A percentile compares a stretch with the other conserved stretches of the same genome.
Evolutionary conservation across 2,329 filamentous ascomycete genomes (phyloP).

Genomic region (Chaetomium sp.): DNA sequence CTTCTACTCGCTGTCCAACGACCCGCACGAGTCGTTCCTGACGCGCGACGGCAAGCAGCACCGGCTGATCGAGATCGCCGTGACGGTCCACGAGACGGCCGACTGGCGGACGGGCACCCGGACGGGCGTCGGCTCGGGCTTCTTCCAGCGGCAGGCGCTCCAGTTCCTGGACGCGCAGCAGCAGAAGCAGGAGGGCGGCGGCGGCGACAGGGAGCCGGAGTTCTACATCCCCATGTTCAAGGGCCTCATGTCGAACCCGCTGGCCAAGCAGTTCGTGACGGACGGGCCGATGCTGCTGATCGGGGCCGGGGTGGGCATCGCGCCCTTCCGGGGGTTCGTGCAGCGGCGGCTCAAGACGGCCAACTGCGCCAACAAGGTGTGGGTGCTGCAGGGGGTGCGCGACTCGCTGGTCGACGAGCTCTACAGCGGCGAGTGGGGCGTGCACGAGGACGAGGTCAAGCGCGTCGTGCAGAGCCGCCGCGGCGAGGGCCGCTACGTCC

Average conservation of each 20-base stretch:
- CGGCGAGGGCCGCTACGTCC: slow-evolving; percentile 86
- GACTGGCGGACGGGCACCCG: slow-evolving; percentile 75
- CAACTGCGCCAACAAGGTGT: slow-evolving; percentile 97
- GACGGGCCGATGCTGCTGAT: slow-evolving; percentile 98
- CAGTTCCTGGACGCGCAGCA: slow-evolving; percentile 69
- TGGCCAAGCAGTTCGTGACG: slow-evolving; percentile 86
- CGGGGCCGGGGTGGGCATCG: slow-evolving; percentile 93
- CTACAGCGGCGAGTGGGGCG: slow-evolving; percentile 94
- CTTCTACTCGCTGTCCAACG: slow-evolving; percentile 97
- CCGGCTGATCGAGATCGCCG: slow-evolving; percentile 91
- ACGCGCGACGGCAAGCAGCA: slow-evolving; percentile 70
- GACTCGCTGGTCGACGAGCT: slow-evolving; percentile 94
- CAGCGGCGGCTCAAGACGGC: slow-evolving; percentile 90
- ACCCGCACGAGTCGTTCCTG: slow-evolving; percentile 76
- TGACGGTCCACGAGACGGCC: slow-evolving; percentile 84
- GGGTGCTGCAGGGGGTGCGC: slow-evolving; percentile 92
- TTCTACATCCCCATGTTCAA: slow-evolving; percentile 95
- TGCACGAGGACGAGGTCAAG: slow-evolving; percentile 85
- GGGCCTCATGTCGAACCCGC: slow-evolving; percentile 93
- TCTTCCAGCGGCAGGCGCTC: slow-evolving; percentile 82
- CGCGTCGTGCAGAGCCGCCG: slow-evolving; percentile 75
- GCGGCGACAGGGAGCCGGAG: slow-evolving; percentile 59
- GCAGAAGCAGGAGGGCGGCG: slow-evolving; percentile 35
- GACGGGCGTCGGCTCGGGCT: slow-evolving; percentile 88
- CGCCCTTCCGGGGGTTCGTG: slow-evolving; percentile 96